Conservation (phyloP, 1,284 basidiomycete species). For the Ustilago loliicola region DNA sequence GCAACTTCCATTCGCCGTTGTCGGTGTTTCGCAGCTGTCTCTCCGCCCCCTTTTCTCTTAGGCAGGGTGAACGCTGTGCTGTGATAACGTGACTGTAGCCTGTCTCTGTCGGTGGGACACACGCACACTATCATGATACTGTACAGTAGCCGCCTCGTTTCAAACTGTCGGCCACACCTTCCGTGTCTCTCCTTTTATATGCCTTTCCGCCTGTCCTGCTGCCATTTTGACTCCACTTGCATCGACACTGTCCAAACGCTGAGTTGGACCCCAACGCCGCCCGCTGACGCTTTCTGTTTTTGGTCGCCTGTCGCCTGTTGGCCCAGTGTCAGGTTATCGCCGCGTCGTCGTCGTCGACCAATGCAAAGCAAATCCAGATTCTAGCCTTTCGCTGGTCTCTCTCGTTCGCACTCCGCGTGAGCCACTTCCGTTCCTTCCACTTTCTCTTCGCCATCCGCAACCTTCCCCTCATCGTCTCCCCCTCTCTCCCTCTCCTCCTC, state of each 20-base stretch:
- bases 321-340: conserved; percentile 1
- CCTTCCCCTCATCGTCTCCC: not conserved
- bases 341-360: not conserved
- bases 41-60: not conserved
- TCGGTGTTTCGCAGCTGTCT: conserved; percentile 2
- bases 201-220: not conserved
- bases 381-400: not conserved
- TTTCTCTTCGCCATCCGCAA: conserved; percentile 2
- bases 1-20: conserved; percentile 6
- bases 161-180: not conserved
- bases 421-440: not conserved
- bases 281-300: not conserved
- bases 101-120: not conserved
- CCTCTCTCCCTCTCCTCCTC: too few species aligned
- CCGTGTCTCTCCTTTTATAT: not conserved
- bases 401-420: not conserved
- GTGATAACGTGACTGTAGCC: not conserved
- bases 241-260: conserved; percentile 2
- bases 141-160: not conserved
- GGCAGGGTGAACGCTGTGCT: too few species aligned
- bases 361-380: conserved; percentile 8
- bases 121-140: not conserved
- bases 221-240: not conserved
- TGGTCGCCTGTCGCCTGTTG: not conserved
- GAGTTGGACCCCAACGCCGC: not conserved